These are phyloP conservation scores for Chrysosporium queenslandicum DNA, from an alignment of 2,329 filamentous ascomycete genomes.

Conservation along the genomic window DNA sequence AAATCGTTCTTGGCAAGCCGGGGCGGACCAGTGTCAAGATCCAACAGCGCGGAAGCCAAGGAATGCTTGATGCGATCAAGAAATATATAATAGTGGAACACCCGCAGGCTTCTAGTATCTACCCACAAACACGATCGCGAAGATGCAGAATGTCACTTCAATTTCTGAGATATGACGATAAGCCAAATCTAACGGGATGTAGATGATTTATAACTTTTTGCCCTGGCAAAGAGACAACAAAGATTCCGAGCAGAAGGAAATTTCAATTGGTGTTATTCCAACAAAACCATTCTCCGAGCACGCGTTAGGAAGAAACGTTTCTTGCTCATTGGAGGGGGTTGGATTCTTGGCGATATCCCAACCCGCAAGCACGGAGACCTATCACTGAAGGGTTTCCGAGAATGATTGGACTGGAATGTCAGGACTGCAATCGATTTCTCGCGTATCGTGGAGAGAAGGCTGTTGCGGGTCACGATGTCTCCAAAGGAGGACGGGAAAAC, in stretches of 20 bases:
- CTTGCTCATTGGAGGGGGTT: conserved; percentile 12
- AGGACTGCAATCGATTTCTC: background rate
- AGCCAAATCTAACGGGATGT: background rate
- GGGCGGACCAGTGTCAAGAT: background rate
- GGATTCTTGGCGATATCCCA: background rate
- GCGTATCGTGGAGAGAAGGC: too few species aligned
- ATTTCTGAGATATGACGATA: background rate
- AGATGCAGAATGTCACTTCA: background rate
- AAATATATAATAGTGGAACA: background rate
- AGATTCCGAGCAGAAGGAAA: conserved; percentile 5
- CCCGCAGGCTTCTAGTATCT: background rate
- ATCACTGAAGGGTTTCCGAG: background rate
- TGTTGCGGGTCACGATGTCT: background rate
- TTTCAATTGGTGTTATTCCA: conserved; percentile 32
- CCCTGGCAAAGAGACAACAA: background rate
- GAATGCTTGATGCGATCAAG: conserved; percentile 10
- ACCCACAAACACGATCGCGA: background rate
- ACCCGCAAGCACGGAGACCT: background rate
- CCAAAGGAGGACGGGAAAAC: background rate
- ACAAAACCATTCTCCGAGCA: conserved; percentile 22
- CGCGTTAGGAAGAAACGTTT: conserved; percentile 8
- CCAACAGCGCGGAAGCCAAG: background rate
- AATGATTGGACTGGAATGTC: background rate
- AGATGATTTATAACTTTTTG: background rate
- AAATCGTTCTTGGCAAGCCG: conserved; percentile 10